These are phyloP conservation scores for Fusarium cicatricum DNA, from an alignment of 2,329 filamentous ascomycete species.

Conservation along the genomic window DNA sequence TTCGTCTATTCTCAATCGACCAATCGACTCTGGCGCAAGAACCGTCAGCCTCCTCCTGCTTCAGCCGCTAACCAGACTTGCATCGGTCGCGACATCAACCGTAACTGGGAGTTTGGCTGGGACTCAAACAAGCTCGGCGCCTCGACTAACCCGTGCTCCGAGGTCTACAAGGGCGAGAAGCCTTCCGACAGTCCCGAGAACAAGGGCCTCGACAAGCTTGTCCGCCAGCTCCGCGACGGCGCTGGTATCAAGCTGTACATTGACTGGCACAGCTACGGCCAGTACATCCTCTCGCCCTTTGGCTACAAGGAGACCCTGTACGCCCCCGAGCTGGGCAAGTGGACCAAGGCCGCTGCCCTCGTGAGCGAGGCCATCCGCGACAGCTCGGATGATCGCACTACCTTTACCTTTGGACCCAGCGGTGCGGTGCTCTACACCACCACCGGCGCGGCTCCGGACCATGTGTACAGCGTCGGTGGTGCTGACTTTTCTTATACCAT, in stretches of 20 bases:
- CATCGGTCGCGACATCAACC: slow-evolving; percentile 61
- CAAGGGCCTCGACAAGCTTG: slow-evolving; percentile 50
- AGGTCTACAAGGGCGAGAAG: slow-evolving; percentile 54
- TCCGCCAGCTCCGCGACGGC: slow-evolving; percentile 43
- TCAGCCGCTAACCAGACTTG: slow-evolving; percentile 45
- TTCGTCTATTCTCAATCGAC: slow-evolving; percentile 57
- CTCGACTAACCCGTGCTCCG: slow-evolving; percentile 57
- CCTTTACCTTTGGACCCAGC: slow-evolving; percentile 49
- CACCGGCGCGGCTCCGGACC: slow-evolving; percentile 45
- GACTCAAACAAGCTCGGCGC: slow-evolving; percentile 52
- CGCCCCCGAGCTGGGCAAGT: slow-evolving; percentile 50
- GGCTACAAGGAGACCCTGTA: slow-evolving; percentile 55
- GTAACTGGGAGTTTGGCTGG: slow-evolving; percentile 63
- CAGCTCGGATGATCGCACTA: slow-evolving; percentile 41
- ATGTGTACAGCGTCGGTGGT: slow-evolving; percentile 36
- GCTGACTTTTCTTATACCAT: slow-evolving; percentile 52
- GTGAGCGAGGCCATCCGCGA: slow-evolving; percentile 44
- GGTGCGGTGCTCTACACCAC: slow-evolving; percentile 50
- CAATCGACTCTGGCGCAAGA: slow-evolving; percentile 62
- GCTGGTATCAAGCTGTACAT: slow-evolving; percentile 56
- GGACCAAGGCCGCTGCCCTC: slow-evolving; percentile 48
- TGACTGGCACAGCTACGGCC: slow-evolving; percentile 58
- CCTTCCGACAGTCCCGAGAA: slow-evolving; percentile 57
- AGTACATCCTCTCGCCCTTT: slow-evolving; percentile 55
- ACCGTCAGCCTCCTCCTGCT: slow-evolving; percentile 51